phyloP scores from a whole-genome alignment of 306 rosid genomes.

The Prunus campanulata region DNA sequence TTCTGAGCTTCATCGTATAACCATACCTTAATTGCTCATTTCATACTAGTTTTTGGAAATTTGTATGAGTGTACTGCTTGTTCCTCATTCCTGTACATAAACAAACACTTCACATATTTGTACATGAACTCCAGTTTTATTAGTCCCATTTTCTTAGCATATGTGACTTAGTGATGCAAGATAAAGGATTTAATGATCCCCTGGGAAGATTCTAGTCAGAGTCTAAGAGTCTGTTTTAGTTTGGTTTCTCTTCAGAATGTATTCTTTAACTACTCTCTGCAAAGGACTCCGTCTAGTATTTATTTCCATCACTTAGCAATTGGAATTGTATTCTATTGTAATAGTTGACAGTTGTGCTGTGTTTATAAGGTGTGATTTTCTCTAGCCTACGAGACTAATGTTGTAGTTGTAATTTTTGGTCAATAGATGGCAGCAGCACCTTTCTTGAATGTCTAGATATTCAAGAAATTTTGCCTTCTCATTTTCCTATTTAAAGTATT shows the following conservation, averaged over 20 bases:
- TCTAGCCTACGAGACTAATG: background rate
- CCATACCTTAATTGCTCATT: background rate
- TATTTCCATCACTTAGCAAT: background rate
- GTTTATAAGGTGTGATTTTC: background rate
- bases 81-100: background rate
- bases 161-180: background rate
- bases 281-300: background rate
- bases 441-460: too few relatives aligned
- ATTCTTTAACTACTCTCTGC: background rate
- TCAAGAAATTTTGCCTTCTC: too few relatives aligned
- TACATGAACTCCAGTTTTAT: background rate
- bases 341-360: background rate
- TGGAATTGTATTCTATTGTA: background rate
- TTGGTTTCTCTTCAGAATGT: background rate
- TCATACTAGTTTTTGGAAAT: background rate
- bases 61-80: background rate
- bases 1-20: background rate
- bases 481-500: too few relatives aligned
- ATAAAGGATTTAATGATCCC: background rate
- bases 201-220: background rate
- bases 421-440: too few relatives aligned
- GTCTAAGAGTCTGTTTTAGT: background rate
- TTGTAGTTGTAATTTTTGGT: background rate
- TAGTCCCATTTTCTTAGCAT: background rate
- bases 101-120: background rate